Percentiles rank a stretch among this genome's conserved stretches.
These are phyloP conservation scores for Hyphopichia burtonii DNA, from an alignment of 1,139 yeast genomes.

Conservation along the genomic window DNA sequence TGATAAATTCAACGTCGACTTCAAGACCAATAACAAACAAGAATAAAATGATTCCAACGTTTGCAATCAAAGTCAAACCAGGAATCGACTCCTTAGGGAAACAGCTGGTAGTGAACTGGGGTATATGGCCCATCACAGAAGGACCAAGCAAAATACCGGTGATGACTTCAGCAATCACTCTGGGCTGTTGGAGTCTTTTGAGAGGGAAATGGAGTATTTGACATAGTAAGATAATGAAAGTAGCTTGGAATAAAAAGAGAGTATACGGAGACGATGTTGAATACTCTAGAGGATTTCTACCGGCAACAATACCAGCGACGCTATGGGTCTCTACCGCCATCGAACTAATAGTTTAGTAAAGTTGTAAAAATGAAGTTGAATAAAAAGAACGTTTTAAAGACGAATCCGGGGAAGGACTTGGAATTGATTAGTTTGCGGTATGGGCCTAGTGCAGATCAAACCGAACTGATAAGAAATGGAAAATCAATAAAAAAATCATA, in stretches of 20 bases:
- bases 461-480: neutral
- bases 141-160: constrained; percentile 75
- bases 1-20: constrained; percentile 65
- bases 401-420: too few relatives aligned
- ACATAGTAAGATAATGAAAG: constrained; percentile 53
- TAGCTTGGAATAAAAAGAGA: constrained; percentile 58
- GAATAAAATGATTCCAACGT: constrained; percentile 69
- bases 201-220: constrained; percentile 59
- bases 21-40: constrained; percentile 77
- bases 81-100: constrained; percentile 65
- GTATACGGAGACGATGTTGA: constrained; percentile 56
- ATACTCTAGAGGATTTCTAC: constrained; percentile 65
- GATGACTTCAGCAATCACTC: constrained; percentile 76
- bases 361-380: neutral
- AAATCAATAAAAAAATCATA: neutral
- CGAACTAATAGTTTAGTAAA: too few relatives aligned
- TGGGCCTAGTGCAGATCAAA: neutral
- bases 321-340: constrained; percentile 29
- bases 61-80: constrained; percentile 65
- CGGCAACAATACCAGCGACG: constrained; percentile 69
- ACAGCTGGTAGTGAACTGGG: constrained; percentile 59
- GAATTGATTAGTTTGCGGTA: too few relatives aligned
- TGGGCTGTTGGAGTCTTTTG: constrained; percentile 62
- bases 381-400: neutral
- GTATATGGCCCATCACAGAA: constrained; percentile 66